These are phyloP conservation scores for Eucommia ulmoides DNA, from an alignment of 257 asterid species.

Conservation along the genomic window DNA sequence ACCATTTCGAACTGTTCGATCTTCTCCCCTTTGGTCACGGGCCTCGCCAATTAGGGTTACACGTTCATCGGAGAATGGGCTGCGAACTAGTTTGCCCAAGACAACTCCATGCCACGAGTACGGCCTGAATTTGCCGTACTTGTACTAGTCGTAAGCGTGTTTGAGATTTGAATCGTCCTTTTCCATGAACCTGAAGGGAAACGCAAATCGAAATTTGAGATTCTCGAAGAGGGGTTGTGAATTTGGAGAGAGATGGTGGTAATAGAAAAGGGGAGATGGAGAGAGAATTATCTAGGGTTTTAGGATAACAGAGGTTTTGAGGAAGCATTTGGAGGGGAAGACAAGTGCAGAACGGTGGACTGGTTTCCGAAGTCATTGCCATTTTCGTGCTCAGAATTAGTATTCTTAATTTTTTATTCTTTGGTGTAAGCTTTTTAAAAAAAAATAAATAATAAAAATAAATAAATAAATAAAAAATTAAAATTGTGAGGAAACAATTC, in stretches of 20 bases:
- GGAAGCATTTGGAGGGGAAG: slow-evolving; percentile 60
- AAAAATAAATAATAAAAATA: too few species aligned
- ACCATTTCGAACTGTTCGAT: slow-evolving; percentile 87
- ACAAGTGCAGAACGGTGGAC: too few species aligned
- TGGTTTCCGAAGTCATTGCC: too few species aligned
- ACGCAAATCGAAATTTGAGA: slow-evolving; percentile 89
- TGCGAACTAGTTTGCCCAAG: slow-evolving; percentile 79
- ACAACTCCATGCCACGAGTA: slow-evolving; percentile 99
- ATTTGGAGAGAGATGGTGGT: slow-evolving; percentile 13
- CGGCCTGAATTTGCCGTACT: slow-evolving; percentile 92
- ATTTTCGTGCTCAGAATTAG: too few species aligned
- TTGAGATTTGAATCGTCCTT: slow-evolving; percentile 88
- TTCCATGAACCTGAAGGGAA: slow-evolving; percentile 83
- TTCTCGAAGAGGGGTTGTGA: slow-evolving; percentile 46
- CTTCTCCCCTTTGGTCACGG: slow-evolving; percentile 81
- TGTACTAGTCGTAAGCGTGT: slow-evolving; percentile 92
- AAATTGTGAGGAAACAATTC: too few species aligned
- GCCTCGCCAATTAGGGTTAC: slow-evolving; percentile 79
- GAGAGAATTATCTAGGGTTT: slow-evolving; percentile 45
- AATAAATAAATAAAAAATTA: too few species aligned
- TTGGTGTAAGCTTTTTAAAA: too few species aligned
- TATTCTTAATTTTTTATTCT: too few species aligned
- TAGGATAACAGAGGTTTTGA: slow-evolving; percentile 30
- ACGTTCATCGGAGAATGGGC: slow-evolving; percentile 59
- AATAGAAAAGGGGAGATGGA: slow-evolving; percentile 8